phyloP scores from a whole-genome alignment of 495 filamentous ascomycete species.

The Penicillium paxilli region DNA sequence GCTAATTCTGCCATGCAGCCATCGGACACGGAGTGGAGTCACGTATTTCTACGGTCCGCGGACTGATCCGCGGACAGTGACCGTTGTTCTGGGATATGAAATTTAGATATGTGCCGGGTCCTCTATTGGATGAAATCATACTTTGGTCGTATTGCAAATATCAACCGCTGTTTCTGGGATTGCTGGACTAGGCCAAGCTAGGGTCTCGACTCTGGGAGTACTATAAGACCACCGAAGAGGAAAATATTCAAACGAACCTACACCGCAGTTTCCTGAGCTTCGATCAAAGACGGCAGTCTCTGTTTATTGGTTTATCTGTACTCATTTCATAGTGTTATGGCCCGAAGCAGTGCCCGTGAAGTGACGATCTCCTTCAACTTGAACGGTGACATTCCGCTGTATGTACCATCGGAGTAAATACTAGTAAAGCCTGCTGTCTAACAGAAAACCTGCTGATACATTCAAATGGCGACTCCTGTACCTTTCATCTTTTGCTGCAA shows the following conservation, averaged over 20 bases:
- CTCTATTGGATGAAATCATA: not conserved
- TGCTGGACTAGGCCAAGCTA: not conserved
- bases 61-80: not conserved
- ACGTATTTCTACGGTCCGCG: not conserved
- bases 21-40: not conserved
- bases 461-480: not conserved
- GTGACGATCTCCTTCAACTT: too few species aligned
- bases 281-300: not conserved
- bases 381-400: too few species aligned
- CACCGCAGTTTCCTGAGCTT: slow-evolving; percentile 2
- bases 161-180: not conserved
- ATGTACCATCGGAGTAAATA: not conserved
- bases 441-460: not conserved
- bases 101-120: not conserved
- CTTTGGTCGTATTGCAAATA: not conserved
- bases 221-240: slow-evolving; percentile 7
- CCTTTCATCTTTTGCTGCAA: slow-evolving; percentile 10
- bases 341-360: too few species aligned
- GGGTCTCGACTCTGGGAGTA: not conserved
- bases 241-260: not conserved
- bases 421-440: not conserved
- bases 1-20: not conserved
- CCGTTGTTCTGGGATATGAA: not conserved
- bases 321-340: too few species aligned
- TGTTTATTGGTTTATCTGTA: not conserved